Conservation (phyloP, 2,329 filamentous ascomycete genomes). For the Graphilbum ipis-grandicollis region DNA sequence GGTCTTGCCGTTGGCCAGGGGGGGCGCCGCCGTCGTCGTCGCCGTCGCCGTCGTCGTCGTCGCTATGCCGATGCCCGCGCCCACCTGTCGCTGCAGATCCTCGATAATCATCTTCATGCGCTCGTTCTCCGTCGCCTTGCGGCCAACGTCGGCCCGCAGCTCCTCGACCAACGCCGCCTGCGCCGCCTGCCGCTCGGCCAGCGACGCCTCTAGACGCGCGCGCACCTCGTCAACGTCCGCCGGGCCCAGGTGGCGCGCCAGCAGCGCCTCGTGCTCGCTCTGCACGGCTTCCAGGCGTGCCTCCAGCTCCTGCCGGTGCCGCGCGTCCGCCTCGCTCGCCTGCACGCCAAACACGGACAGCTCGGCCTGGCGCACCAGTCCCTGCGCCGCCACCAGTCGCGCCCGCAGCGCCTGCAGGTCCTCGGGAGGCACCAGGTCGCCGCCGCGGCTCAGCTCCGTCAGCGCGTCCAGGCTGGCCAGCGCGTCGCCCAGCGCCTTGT, state of each 20-base stretch:
- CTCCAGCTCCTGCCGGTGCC: conserved; percentile 62
- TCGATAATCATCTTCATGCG: conserved; percentile 69
- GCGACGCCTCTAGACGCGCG: conserved; percentile 57
- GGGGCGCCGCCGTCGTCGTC: conserved; percentile 6
- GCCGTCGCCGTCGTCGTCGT: conserved; percentile 25
- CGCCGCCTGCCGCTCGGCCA: conserved; percentile 55
- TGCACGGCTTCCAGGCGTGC: conserved; percentile 57
- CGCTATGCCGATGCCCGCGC: conserved; percentile 30
- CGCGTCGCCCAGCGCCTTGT: conserved; percentile 65
- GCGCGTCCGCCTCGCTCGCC: conserved; percentile 45
- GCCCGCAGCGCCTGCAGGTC: conserved; percentile 62
- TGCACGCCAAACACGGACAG: conserved; percentile 59
- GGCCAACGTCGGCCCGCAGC: conserved; percentile 56
- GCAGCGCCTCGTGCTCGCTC: conserved; percentile 66
- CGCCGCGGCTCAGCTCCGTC: conserved; percentile 56
- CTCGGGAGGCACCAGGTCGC: conserved; percentile 66
- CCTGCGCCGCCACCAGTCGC: conserved; percentile 74
- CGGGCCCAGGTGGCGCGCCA: conserved; percentile 63
- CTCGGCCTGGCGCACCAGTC: conserved; percentile 83
- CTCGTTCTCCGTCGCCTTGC: conserved; percentile 66
- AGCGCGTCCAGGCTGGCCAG: conserved; percentile 71
- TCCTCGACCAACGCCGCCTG: conserved; percentile 60
- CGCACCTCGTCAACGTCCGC: conserved; percentile 75
- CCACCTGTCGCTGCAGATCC: conserved; percentile 57
- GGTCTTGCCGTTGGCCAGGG: conserved; percentile 62